Evolutionary conservation across 2,329 filamentous ascomycete genomes (phyloP).

Genomic region (Coniella vitis): DNA sequence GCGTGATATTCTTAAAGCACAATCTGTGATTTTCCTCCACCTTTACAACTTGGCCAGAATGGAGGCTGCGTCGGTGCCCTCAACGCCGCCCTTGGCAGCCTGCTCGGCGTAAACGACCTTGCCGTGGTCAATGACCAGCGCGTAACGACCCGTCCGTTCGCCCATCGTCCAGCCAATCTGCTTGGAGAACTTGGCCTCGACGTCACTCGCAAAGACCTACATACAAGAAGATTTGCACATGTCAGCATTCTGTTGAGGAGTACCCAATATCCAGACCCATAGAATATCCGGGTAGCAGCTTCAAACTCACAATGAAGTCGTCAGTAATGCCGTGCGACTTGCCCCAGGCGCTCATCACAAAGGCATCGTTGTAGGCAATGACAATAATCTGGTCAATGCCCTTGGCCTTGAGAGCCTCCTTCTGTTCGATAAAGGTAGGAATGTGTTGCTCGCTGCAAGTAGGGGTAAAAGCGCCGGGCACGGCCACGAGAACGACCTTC

Average conservation of each 20-base stretch:
- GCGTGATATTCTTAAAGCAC: neutral
- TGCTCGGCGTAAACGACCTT: slow-evolving; percentile 80
- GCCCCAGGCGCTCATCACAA: slow-evolving; percentile 82
- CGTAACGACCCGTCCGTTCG: slow-evolving; percentile 71
- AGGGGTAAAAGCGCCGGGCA: slow-evolving; percentile 74
- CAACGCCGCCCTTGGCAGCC: slow-evolving; percentile 37
- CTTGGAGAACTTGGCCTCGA: slow-evolving; percentile 64
- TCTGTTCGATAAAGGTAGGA: slow-evolving; percentile 70
- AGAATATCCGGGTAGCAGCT: no score
- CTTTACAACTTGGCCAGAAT: slow-evolving; percentile 47
- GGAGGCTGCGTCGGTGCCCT: slow-evolving; percentile 45
- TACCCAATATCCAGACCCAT: neutral
- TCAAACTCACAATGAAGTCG: slow-evolving; percentile 48
- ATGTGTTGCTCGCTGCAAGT: slow-evolving; percentile 78
- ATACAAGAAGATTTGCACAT: neutral
- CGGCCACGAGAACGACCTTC: slow-evolving; percentile 49
- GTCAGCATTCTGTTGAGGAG: slow-evolving; percentile 2
- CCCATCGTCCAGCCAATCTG: slow-evolving; percentile 70
- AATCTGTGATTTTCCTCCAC: neutral
- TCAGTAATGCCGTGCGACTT: slow-evolving; percentile 77
- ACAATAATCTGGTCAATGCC: slow-evolving; percentile 77
- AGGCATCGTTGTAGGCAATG: slow-evolving; percentile 79
- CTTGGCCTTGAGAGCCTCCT: slow-evolving; percentile 65
- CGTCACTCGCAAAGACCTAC: slow-evolving; percentile 70
- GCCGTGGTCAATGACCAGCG: slow-evolving; percentile 74